phyloP scores from a whole-genome alignment of 2,329 filamentous ascomycete genomes.

The Aspergillus sclerotialis region DNA sequence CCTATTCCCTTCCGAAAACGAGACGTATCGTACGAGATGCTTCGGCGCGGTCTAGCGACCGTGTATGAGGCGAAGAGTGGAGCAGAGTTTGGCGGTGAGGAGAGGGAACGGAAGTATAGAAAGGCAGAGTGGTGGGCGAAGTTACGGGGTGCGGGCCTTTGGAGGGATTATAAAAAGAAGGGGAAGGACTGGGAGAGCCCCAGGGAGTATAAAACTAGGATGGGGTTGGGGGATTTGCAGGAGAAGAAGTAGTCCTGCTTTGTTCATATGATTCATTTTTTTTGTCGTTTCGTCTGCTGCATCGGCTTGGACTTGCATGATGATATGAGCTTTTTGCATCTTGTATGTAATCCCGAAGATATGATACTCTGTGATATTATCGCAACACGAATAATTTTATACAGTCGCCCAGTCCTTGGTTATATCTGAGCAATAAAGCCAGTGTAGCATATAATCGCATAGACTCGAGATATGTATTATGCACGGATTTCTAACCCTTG shows the following conservation, averaged over 20 bases:
- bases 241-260: constrained; percentile 6
- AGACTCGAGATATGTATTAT: too few species aligned
- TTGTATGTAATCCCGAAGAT: too few species aligned
- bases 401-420: too few species aligned
- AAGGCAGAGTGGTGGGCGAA: constrained; percentile 52
- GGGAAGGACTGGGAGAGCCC: constrained; percentile 67
- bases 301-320: too few species aligned
- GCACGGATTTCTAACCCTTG: too few species aligned
- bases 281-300: too few species aligned
- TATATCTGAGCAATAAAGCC: too few species aligned
- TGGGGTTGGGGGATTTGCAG: constrained; percentile 32
- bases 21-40: constrained; percentile 86
- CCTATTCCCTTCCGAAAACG: constrained; percentile 48
- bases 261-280: too few species aligned
- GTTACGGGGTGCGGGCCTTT: constrained; percentile 62
- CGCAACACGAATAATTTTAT: neutral
- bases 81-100: constrained; percentile 73
- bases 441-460: too few species aligned
- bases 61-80: constrained; percentile 91
- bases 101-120: constrained; percentile 43
- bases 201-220: constrained; percentile 71
- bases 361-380: constrained; percentile 1
- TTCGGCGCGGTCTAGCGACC: constrained; percentile 75
- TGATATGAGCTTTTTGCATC: too few species aligned
- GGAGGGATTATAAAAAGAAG: constrained; percentile 53